Evolutionary conservation across 2,329 filamentous ascomycete species (phyloP).

Genomic region (Talaromyces sp.): DNA sequence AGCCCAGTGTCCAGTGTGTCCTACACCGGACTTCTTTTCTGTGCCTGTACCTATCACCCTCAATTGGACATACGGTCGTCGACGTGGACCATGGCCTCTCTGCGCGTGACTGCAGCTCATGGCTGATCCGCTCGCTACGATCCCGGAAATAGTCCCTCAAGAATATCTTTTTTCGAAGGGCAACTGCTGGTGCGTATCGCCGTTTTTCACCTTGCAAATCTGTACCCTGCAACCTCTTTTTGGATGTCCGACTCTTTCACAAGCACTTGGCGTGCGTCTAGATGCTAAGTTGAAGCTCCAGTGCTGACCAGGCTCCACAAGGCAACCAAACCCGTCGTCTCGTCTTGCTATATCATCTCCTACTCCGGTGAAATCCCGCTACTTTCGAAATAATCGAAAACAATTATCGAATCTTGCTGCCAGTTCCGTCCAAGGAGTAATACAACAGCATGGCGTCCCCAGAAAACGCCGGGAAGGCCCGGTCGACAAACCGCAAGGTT

Average conservation of each 20-base stretch:
- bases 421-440: not conserved
- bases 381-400: not conserved
- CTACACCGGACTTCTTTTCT: not conserved
- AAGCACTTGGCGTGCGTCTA: not conserved
- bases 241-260: not conserved
- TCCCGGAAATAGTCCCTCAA: slow-evolving; percentile 3
- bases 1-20: not conserved
- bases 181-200: not conserved
- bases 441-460: slow-evolving; percentile 30
- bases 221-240: not conserved
- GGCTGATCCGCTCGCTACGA: slow-evolving; percentile 10
- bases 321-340: not conserved
- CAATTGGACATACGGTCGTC: not conserved
- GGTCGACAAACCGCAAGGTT: slow-evolving; percentile 35
- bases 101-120: slow-evolving; percentile 10
- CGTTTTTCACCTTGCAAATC: not conserved
- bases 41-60: not conserved
- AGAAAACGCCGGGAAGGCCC: slow-evolving; percentile 37
- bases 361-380: not conserved
- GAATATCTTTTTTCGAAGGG: not conserved
- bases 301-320: not conserved
- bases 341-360: not conserved
- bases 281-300: not conserved
- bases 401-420: not conserved
- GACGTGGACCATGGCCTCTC: slow-evolving; percentile 9